Conservation (phyloP, 192 early-diverging fungal species). For the Linnemannia hyalina region DNA sequence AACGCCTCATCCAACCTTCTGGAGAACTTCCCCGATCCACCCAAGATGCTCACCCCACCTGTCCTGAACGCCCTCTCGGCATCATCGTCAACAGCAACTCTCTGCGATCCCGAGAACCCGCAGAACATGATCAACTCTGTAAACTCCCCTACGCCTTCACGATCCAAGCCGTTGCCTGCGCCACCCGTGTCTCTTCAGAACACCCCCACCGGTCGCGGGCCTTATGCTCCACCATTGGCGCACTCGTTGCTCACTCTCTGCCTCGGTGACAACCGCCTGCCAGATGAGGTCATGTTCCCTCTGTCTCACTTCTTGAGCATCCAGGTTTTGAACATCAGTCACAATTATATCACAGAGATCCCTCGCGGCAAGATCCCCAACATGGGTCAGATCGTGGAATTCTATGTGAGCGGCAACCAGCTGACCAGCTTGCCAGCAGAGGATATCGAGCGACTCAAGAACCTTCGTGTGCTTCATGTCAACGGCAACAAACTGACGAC, state of each 20-base stretch:
- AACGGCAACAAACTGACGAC: constrained; percentile 94
- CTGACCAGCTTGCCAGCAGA: constrained; percentile 88
- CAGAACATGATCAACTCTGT: constrained; percentile 31
- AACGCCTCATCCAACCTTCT: constrained; percentile 88
- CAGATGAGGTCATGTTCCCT: constrained; percentile 83
- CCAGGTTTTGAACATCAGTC: constrained; percentile 82
- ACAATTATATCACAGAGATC: constrained; percentile 88
- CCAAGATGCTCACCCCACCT: constrained; percentile 2
- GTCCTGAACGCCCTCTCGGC: constrained; percentile 2
- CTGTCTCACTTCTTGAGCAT: constrained; percentile 82
- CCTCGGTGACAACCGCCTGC: constrained; percentile 87
- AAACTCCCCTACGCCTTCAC: constrained; percentile 58
- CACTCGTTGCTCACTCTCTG: constrained; percentile 71
- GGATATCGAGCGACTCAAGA: constrained; percentile 80
- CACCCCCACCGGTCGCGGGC: constrained; percentile 14
- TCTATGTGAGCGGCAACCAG: constrained; percentile 89
- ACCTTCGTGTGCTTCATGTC: constrained; percentile 80
- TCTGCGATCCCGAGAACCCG: neutral
- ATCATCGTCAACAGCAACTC: constrained; percentile 1
- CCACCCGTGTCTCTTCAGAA: constrained; percentile 32
- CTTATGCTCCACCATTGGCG: constrained; percentile 65
- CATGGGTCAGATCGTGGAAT: constrained; percentile 75
- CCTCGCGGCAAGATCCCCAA: constrained; percentile 80
- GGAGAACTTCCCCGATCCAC: constrained; percentile 84
- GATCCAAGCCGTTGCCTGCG: constrained; percentile 61